Base-by-base conservation (phyloP, 805 yeast genomes). In the Wickerhamomyces rabaulensis region DNA sequence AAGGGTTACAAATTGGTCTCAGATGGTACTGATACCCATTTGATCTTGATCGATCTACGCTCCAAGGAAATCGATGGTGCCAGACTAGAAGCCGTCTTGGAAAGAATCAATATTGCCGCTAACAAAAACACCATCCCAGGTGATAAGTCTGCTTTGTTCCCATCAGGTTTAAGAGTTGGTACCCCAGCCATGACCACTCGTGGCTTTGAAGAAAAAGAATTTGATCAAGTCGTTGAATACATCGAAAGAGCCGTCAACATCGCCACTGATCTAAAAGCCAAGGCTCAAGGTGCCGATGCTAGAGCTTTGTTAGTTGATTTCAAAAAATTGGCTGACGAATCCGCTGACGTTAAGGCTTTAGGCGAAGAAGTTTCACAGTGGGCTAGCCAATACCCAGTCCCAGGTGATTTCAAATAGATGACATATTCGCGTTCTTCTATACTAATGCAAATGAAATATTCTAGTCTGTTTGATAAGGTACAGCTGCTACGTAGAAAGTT, bases 131-230 rank as follows among this genome's bases (percentile, higher is more conserved):
- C 99, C 41, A 89, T 92, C 55, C 98, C 99, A 53, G 97, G 97
- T 65, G 99, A 92, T 73, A 88, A 86, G 71, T 86, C 95, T 40
- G 98, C 98, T 45, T 78, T 92, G 54, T 92, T 90, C 54, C 98
- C 99, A 66, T 92, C 95, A 60, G 99, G 99, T 67, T 81, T 92
- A 55, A 87, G 99, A 74, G 85, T 92, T 52, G 99, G 99, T 64
- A 87, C 99, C 43, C 99, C 99, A 55, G 97, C 97, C 48, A 92
- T 92, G 98, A 81, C 97, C 54, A 88, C 97, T 49, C 88, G 99
- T 75, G 99, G 99, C 56, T 80, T 90, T 60, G 87, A 90, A 50
- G 90, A 87, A 67, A 83, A 74, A 50, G 97, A 94, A 65, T 94
- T 92, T 69, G 77, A 69, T 59, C 80, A 77, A 63, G 86, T 92